These are phyloP conservation scores for Saposhnikovia divaricata DNA, from an alignment of 129 eudicot species.

Conservation along the genomic window DNA sequence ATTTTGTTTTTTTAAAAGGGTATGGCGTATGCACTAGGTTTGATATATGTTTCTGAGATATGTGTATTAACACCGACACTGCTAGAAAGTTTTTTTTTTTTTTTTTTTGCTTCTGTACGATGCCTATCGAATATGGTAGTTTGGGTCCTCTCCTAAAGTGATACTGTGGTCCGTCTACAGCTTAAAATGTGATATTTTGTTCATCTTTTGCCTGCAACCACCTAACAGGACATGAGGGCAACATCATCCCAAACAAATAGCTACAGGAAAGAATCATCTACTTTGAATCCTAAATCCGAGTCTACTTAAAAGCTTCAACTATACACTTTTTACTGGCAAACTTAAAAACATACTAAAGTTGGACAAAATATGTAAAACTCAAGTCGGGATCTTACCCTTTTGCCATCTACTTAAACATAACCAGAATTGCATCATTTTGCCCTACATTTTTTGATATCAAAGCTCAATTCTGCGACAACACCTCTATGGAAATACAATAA, in stretches of 20 bases:
- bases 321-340: not conserved
- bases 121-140: not conserved
- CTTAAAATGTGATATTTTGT: not conserved
- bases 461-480: not conserved
- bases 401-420: not conserved
- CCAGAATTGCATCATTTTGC: not conserved
- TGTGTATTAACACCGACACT: not conserved
- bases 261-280: not conserved
- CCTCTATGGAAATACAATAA: not conserved
- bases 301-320: not conserved
- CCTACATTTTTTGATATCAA: not conserved
- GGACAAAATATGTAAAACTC: not conserved
- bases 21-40: not conserved
- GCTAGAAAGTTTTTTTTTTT: not conserved
- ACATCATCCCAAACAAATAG: not conserved
- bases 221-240: not conserved
- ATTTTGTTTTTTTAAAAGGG: not conserved
- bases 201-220: not conserved
- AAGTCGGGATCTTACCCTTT: not conserved
- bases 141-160: not conserved
- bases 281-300: not conserved
- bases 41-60: not conserved
- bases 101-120: not conserved
- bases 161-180: not conserved
- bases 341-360: not conserved